These are phyloP conservation scores for Bisporella sp. DNA, from an alignment of 2,329 filamentous ascomycete species.

Conservation along the genomic window DNA sequence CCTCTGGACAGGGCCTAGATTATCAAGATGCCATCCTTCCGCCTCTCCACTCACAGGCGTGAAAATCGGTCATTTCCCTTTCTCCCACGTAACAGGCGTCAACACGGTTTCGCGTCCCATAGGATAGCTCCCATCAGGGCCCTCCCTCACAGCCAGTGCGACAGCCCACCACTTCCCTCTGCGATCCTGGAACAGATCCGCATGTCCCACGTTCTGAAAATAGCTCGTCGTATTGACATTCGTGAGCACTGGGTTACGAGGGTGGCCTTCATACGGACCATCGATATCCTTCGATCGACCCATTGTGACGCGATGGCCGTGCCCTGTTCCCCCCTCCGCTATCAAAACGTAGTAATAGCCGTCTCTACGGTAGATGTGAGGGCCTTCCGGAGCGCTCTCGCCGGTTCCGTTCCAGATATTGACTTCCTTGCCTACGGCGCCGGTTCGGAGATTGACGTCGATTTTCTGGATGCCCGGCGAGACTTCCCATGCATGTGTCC, in stretches of 20 bases:
- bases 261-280: conserved; percentile 38
- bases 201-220: conserved; percentile 48
- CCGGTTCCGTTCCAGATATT: conserved; percentile 43
- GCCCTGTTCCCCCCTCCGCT: conserved; percentile 46
- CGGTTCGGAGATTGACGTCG: conserved; percentile 34
- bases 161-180: conserved; percentile 46
- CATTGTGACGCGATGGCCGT: conserved; percentile 42
- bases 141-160: conserved; percentile 35
- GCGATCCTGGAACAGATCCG: conserved; percentile 47
- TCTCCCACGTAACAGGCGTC: conserved; percentile 40
- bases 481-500: conserved; percentile 33
- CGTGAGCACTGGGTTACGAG: conserved; percentile 39
- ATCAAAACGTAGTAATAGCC: conserved; percentile 46
- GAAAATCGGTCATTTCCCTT: conserved; percentile 41
- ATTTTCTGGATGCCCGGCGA: conserved; percentile 34
- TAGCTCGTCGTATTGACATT: conserved; percentile 37
- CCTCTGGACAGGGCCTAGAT: conserved; percentile 25
- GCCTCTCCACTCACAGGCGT: conserved; percentile 36
- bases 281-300: conserved; percentile 34
- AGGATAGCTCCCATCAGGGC: conserved; percentile 30
- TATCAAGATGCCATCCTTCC: conserved; percentile 27
- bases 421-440: conserved; percentile 34
- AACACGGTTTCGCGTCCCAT: conserved; percentile 50
- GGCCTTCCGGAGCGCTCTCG: conserved; percentile 40
- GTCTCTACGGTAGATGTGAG: conserved; percentile 45